phyloP scores from a whole-genome alignment of 345 rosid species.

The Populus alba region DNA sequence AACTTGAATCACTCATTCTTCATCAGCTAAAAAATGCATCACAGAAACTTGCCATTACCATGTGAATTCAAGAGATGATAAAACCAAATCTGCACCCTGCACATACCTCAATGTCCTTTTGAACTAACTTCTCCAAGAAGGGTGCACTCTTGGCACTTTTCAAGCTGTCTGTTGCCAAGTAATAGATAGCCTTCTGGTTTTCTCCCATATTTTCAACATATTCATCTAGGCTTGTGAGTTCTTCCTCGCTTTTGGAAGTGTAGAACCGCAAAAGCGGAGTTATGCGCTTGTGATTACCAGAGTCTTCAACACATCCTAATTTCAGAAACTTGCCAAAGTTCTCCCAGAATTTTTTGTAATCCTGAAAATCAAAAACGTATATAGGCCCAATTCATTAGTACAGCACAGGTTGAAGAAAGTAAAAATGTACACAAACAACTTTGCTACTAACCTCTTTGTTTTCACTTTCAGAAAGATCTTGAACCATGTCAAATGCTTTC shows the following conservation, averaged over 20 bases:
- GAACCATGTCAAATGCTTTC: constrained; percentile 95
- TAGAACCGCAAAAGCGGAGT: constrained; percentile 75
- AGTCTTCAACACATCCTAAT: constrained; percentile 90
- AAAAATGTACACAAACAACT: not conserved
- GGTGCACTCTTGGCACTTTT: constrained; percentile 95
- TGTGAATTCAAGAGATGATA: not conserved
- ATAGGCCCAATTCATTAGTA: not conserved
- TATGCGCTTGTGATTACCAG: constrained; percentile 95
- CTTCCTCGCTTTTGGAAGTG: constrained; percentile 86
- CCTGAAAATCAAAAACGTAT: constrained; percentile 45
- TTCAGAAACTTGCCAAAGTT: constrained; percentile 88
- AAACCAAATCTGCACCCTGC: not conserved
- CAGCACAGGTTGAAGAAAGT: not conserved
- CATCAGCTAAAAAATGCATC: not conserved
- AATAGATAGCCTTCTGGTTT: constrained; percentile 91
- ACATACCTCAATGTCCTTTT: constrained; percentile 83
- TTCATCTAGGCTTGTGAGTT: constrained; percentile 73
- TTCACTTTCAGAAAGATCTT: constrained; percentile 78
- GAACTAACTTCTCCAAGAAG: constrained; percentile 89
- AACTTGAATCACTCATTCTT: too few relatives aligned
- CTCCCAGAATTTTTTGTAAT: constrained; percentile 98
- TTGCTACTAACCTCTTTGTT: constrained; percentile 66
- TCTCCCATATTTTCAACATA: constrained; percentile 94
- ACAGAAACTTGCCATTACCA: not conserved
- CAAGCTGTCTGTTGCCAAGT: constrained; percentile 87